Evolutionary conservation across 208 protist species (phyloP).

Genomic region (Angomonas ambiguus): DNA sequence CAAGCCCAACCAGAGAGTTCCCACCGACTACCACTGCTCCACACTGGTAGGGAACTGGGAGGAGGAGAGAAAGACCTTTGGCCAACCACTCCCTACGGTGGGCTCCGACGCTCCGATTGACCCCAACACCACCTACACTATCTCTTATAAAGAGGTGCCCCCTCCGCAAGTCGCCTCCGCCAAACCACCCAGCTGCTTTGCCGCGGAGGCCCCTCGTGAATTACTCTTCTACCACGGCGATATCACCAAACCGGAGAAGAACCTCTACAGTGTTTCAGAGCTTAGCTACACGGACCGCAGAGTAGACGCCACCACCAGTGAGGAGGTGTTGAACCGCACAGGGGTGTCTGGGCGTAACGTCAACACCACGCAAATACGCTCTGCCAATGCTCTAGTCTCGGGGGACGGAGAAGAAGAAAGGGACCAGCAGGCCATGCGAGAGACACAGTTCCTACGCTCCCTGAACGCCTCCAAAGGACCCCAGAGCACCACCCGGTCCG

Average conservation of each 20-base stretch:
- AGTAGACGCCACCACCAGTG: constrained; percentile 28
- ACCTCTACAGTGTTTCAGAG: constrained; percentile 50
- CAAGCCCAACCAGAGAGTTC: constrained; percentile 26
- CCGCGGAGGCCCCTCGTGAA: constrained; percentile 50
- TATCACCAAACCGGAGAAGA: constrained; percentile 44
- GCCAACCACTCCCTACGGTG: constrained; percentile 9
- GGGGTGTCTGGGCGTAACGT: constrained; percentile 37
- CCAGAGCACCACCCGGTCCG: not conserved
- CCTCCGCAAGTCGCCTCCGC: constrained; percentile 30
- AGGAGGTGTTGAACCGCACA: constrained; percentile 63
- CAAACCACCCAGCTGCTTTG: constrained; percentile 53
- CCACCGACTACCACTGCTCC: constrained; percentile 81
- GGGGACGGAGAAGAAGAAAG: not conserved
- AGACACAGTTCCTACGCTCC: constrained; percentile 23
- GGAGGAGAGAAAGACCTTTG: constrained; percentile 64
- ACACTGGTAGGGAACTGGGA: constrained; percentile 85
- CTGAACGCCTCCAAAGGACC: constrained; percentile 17
- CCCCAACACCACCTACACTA: constrained; percentile 44
- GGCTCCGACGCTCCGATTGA: constrained; percentile 15
- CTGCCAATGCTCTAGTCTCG: not conserved
- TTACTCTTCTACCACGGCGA: constrained; percentile 86
- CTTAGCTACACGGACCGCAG: constrained; percentile 57
- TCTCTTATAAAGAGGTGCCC: constrained; percentile 39
- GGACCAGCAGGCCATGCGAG: constrained; percentile 6
- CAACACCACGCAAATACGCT: constrained; percentile 22